Evolutionary conservation across 2,329 filamentous ascomycete species (phyloP), one percentile per base, ranked within the genome.

Genomic region (Colletotrichum sp.): DNA sequence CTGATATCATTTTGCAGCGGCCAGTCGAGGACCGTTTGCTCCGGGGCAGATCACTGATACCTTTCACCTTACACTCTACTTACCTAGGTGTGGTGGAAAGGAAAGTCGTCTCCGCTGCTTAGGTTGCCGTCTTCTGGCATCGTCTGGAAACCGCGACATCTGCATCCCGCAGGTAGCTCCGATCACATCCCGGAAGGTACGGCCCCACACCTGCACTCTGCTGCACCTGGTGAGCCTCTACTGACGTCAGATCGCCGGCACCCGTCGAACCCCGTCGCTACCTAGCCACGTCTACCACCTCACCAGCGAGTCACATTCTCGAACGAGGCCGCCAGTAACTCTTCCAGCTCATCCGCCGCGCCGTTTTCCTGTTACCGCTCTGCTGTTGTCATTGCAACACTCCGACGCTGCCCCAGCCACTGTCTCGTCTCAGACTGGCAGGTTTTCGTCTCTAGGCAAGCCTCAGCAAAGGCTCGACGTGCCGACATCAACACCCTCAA

Each of bases 171-270:
- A 31, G 24, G 62, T 51, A 70, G 61, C n/a, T 21, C 43, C 71
- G 71, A 54, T 69, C 71, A 51, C 68, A 62, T 59, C 64, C 64
- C 57, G 47, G 47, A 66, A 67, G 29, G 21, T 29, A 62, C 38
- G 62, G 70, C 66, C 58, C 66, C 43, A 59, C 24, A 9, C 38
- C 43, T 51, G 43, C n/a, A 18, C 43, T 21, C 43, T 51, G 0
- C 43, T 51, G 43, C 43, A 51, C 43, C 43, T 51, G 43, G 43
- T 69, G 58, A 63, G 58, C 55, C 66, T 55, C 38, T 31, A 71
- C 11, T 74, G 72, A 74, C 72, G 72, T 74, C 72, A 74, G 43
- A 31, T 38, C 36, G 13, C 36, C 59, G 59, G 59, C 59, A 62
- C 11, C 13, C 36, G 24, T 29, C 33, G n/a, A 38, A 12, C 36